Conservation (phyloP, 129 eudicot genomes). For the Glebionis coronaria region DNA sequence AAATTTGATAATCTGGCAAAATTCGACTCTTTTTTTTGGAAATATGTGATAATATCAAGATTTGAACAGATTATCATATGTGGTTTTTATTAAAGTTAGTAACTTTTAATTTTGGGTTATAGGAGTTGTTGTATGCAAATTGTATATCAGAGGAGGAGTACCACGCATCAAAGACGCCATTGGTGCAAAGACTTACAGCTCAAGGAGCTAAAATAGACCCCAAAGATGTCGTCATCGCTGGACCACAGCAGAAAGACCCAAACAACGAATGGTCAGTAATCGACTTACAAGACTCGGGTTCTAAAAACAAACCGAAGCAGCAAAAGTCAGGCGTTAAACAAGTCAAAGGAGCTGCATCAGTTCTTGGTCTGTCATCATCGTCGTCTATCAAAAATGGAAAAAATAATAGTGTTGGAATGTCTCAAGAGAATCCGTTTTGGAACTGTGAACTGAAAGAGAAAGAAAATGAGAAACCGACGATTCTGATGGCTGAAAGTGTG, state of each 20-base stretch:
- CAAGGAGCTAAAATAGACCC: slow-evolving; percentile 86
- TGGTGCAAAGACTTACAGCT: slow-evolving; percentile 75
- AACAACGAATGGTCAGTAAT: slow-evolving; percentile 80
- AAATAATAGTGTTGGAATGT: slow-evolving; percentile 42
- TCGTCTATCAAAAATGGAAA: slow-evolving; percentile 42
- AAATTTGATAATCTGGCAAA: background rate
- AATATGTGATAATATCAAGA: background rate
- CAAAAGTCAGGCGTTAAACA: slow-evolving; percentile 52
- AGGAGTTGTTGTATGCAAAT: slow-evolving; percentile 85
- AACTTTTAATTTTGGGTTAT: slow-evolving; percentile 17
- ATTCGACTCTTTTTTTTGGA: background rate
- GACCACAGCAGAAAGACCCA: slow-evolving; percentile 31
- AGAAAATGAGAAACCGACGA: slow-evolving; percentile 53
- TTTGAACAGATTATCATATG: too few relatives aligned
- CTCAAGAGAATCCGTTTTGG: slow-evolving; percentile 90
- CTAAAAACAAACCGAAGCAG: slow-evolving; percentile 46
- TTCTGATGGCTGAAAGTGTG: slow-evolving; percentile 70
- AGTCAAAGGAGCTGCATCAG: slow-evolving; percentile 56
- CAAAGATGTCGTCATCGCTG: slow-evolving; percentile 50
- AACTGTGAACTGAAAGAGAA: slow-evolving; percentile 43
- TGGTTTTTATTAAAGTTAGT: too few relatives aligned
- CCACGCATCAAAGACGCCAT: slow-evolving; percentile 83
- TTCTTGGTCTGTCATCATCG: slow-evolving; percentile 48
- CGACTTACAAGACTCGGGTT: slow-evolving; percentile 65
- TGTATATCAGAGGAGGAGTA: slow-evolving; percentile 94